Evolutionary conservation across 2,329 filamentous ascomycete genomes (phyloP).

Genomic region (Xylariaceae sp.): DNA sequence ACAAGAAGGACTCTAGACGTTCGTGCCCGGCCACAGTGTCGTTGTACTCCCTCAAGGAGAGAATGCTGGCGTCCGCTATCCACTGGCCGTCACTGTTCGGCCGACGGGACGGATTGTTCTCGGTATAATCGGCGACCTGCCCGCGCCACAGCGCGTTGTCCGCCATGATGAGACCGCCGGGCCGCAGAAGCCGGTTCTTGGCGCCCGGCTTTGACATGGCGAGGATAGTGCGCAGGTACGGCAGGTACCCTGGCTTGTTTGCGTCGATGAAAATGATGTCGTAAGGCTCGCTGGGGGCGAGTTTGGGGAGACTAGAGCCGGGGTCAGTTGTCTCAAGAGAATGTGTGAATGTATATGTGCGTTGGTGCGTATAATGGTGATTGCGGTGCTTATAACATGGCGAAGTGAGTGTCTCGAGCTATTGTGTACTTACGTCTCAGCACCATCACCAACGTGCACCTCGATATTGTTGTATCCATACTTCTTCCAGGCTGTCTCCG

Average conservation of each 20-base stretch:
- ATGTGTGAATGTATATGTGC: neutral
- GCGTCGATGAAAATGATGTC: slow-evolving; percentile 59
- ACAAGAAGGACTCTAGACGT: slow-evolving; percentile 44
- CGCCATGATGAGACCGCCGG: slow-evolving; percentile 54
- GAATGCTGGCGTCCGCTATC: slow-evolving; percentile 21
- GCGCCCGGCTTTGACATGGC: slow-evolving; percentile 44
- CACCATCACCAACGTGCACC: slow-evolving; percentile 50
- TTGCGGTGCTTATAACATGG: too few species aligned
- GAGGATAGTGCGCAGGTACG: slow-evolving; percentile 51
- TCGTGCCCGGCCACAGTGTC: slow-evolving; percentile 35
- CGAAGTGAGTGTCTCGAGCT: neutral
- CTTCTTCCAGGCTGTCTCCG: slow-evolving; percentile 43
- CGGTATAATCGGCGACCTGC: slow-evolving; percentile 48
- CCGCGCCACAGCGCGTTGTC: slow-evolving; percentile 57
- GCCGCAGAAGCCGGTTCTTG: slow-evolving; percentile 46
- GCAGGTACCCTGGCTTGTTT: slow-evolving; percentile 54
- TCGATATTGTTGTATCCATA: slow-evolving; percentile 48
- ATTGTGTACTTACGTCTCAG: slow-evolving; percentile 46
- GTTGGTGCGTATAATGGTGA: neutral
- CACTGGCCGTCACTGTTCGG: slow-evolving; percentile 7
- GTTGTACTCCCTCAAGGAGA: slow-evolving; percentile 41
- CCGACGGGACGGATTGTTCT: slow-evolving; percentile 39
- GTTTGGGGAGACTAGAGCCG: slow-evolving; percentile 28
- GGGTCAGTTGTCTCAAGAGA: neutral
- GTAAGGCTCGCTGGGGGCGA: slow-evolving; percentile 46